Percentiles rank a stretch among this genome's conserved stretches.
phyloP scores from a whole-genome alignment of 225 moss, liverwort and hornwort genomes.

The Ulota crispa region DNA sequence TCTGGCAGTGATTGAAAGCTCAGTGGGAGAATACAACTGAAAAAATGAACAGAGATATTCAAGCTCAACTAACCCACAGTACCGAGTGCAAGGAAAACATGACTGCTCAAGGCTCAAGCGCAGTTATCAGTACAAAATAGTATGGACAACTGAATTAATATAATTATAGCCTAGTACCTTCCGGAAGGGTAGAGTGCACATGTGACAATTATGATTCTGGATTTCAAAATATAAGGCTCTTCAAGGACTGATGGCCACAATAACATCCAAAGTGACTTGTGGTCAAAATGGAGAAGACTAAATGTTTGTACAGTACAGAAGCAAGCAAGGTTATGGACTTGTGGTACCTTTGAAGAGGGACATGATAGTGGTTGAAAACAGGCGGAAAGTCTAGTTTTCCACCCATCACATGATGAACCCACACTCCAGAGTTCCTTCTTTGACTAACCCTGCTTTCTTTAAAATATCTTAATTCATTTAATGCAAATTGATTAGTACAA shows the following conservation, averaged over 20 bases:
- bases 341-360: background rate
- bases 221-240: constrained; percentile 5
- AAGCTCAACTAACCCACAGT: background rate
- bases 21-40: background rate
- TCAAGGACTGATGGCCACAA: background rate
- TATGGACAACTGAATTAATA: background rate
- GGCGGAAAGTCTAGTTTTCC: background rate
- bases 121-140: background rate
- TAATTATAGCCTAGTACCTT: background rate
- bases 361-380: constrained; percentile 7
- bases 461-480: constrained; percentile 3
- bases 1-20: background rate
- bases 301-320: background rate
- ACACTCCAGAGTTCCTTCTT: constrained; percentile 27
- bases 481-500: constrained; percentile 33
- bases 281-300: background rate
- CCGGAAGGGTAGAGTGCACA: background rate
- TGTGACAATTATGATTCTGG: constrained; percentile 23
- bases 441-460: constrained; percentile 13
- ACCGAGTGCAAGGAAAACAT: background rate
- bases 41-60: background rate
- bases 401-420: background rate
- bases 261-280: background rate
- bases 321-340: background rate
- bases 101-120: background rate